Conservation (phyloP, 2,329 filamentous ascomycete genomes). For the Cercospora janseana region DNA sequence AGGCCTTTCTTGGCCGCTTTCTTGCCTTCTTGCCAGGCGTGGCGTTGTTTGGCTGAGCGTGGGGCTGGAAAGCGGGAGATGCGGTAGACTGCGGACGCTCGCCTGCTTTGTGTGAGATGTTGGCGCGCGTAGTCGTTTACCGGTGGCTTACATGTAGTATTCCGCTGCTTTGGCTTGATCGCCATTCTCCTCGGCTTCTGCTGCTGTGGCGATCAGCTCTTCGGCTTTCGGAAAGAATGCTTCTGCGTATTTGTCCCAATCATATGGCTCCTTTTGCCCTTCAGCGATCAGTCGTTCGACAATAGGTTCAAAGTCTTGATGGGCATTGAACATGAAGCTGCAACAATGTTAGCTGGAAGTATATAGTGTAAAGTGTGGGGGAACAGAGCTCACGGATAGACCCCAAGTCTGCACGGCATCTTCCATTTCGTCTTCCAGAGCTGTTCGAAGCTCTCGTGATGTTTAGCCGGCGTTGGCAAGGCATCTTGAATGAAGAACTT, state of each 20-base stretch:
- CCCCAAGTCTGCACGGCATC: constrained; percentile 56
- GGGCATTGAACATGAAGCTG: constrained; percentile 66
- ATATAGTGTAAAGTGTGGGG: background rate
- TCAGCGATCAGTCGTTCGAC: constrained; percentile 62
- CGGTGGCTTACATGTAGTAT: constrained; percentile 54
- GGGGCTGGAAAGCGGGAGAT: constrained; percentile 68
- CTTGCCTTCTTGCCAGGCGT: constrained; percentile 67
- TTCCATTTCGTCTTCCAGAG: constrained; percentile 77
- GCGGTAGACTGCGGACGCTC: constrained; percentile 69
- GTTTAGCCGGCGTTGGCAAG: constrained; percentile 42
- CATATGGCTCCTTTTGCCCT: constrained; percentile 63
- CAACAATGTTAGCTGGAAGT: background rate
- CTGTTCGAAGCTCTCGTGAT: constrained; percentile 49
- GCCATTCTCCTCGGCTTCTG: constrained; percentile 49
- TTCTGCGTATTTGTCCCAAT: constrained; percentile 62
- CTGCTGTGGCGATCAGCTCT: constrained; percentile 53
- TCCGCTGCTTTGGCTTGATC: constrained; percentile 56
- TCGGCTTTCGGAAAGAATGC: constrained; percentile 61
- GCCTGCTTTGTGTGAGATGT: constrained; percentile 36
- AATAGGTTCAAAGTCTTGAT: constrained; percentile 67
- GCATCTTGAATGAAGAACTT: constrained; percentile 50
- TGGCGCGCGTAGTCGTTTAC: background rate
- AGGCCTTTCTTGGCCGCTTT: constrained; percentile 59
- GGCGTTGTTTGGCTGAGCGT: constrained; percentile 52
- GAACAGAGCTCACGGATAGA: constrained; percentile 40